Base-by-base conservation (phyloP, 139 green algal genomes). In the Chlamydomonas incerta region DNA sequence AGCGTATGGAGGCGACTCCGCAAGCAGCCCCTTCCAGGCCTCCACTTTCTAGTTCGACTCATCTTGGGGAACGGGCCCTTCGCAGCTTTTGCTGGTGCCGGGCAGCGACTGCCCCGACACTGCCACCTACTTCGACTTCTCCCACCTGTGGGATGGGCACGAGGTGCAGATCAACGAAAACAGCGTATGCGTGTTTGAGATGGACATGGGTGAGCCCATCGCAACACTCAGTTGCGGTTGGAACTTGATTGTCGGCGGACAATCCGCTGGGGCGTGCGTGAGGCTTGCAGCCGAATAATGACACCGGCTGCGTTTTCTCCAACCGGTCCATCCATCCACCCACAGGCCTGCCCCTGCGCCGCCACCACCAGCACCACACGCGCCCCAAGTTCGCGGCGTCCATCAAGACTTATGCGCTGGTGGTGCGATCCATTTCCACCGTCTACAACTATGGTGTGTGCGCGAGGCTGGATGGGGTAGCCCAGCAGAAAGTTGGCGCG, bases 131-230 rank as follows among this genome's bases (percentile, higher is more conserved):
- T 63, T 77, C 14, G 46, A 55, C 23, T 55, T 83, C 28, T 34
- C 71, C 8, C 76, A 90, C 69, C 46, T 87, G 33, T 74, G 84
- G 60, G 57, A 90, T 33, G 79, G 72, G 15, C 28, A 77, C 58
- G 62, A 83, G 50, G 20, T 71, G 23, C 50, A 68, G 24, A 35
- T 62, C 31, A 72, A 86, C 60, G 73, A 70, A 55, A 86, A 79
- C 47, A 55, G 76, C 31, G 77, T 86, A 31, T 89, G 85, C 60
- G 85, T 86, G 3, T 89, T 89, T 75, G 85, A 89, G 60, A 33
- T 52, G 70, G 74, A 89, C 71, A 41, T 57, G n/a, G 77, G 85
- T 89, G 71, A 62, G 85, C 17, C 41, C 6, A 5, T 13, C 41
- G 8, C 41, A 8, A 5, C 41, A 8, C 41, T 50, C 41, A 8